Percentiles rank a stretch among this genome's conserved stretches.
Evolutionary conservation across 176 grass and related monocot species (phyloP).

Genomic region (Musa beccarii): DNA sequence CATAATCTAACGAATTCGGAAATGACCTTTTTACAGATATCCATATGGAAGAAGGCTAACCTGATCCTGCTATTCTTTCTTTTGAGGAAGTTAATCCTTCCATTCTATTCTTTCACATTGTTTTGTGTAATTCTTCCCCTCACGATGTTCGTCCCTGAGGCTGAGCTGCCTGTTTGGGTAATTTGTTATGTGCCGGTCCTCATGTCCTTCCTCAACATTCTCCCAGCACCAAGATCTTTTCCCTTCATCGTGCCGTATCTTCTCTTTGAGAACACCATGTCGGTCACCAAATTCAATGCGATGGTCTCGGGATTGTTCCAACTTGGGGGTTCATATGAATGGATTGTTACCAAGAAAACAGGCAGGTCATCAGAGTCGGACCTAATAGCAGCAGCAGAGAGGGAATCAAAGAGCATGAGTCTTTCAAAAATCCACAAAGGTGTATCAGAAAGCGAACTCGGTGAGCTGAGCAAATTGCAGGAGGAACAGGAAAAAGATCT

Average conservation of each 20-base stretch:
- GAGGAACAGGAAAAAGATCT: constrained; percentile 33
- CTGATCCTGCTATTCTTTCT: constrained; percentile 94
- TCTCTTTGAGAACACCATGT: constrained; percentile 99
- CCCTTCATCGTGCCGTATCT: constrained; percentile 89
- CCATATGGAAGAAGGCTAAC: constrained; percentile 88
- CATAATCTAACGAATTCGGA: not conserved
- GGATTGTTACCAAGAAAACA: constrained; percentile 95
- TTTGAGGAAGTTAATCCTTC: constrained; percentile 77
- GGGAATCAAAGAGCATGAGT: not conserved
- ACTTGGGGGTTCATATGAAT: constrained; percentile 89
- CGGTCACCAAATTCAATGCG: constrained; percentile 92
- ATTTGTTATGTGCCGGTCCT: constrained; percentile 86
- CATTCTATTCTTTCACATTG: constrained; percentile 98
- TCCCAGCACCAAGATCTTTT: constrained; percentile 80
- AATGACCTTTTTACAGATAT: constrained; percentile 42
- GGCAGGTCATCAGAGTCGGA: constrained; percentile 74
- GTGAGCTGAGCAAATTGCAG: constrained; percentile 52
- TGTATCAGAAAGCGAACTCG: constrained; percentile 62
- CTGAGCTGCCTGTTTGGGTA: constrained; percentile 86
- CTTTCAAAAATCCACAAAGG: constrained; percentile 38
- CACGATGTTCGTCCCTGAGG: constrained; percentile 96
- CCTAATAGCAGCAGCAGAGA: constrained; percentile 42
- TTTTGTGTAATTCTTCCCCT: constrained; percentile 93
- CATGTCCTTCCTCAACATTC: constrained; percentile 93
- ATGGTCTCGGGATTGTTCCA: constrained; percentile 95